Percentiles rank a stretch among this genome's conserved stretches.
phyloP scores from a whole-genome alignment of 768 basidiomycete species.

The Boletellus sp. region DNA sequence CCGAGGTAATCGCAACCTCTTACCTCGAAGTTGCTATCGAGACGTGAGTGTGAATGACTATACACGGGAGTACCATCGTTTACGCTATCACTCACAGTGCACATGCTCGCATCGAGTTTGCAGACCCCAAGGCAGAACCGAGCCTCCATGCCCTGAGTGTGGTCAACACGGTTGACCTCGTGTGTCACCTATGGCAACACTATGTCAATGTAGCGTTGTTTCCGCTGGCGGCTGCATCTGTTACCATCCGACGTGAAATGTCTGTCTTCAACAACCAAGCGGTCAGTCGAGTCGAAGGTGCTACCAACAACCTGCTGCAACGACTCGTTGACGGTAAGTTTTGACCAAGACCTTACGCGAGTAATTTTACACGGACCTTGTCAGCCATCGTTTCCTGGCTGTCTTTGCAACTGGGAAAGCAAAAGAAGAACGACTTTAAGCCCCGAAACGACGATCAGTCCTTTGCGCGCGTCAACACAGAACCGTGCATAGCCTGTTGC shows the following conservation, averaged over 20 bases:
- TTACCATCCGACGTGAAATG: slow-evolving; percentile 91
- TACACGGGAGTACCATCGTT: not conserved
- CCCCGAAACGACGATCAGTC: slow-evolving; percentile 94
- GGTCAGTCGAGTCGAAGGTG: slow-evolving; percentile 79
- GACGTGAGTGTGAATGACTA: slow-evolving; percentile 57
- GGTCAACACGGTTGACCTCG: slow-evolving; percentile 73
- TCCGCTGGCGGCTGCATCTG: slow-evolving; percentile 80
- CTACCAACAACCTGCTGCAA: slow-evolving; percentile 75
- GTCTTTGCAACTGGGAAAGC: slow-evolving; percentile 72
- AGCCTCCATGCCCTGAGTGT: slow-evolving; percentile 63
- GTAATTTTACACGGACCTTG: not conserved
- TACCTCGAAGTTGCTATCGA: slow-evolving; percentile 93
- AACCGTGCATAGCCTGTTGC: slow-evolving; percentile 85
- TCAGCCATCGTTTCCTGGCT: slow-evolving; percentile 75
- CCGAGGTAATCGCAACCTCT: slow-evolving; percentile 76
- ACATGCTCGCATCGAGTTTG: slow-evolving; percentile 62
- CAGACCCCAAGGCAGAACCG: slow-evolving; percentile 79
- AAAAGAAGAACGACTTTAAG: slow-evolving; percentile 96
- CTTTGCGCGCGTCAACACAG: slow-evolving; percentile 91
- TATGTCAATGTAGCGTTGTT: slow-evolving; percentile 89
- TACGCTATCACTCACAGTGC: slow-evolving; percentile 45
- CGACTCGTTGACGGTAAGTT: slow-evolving; percentile 74
- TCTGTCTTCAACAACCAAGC: slow-evolving; percentile 86
- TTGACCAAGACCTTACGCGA: not conserved
- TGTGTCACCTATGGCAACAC: slow-evolving; percentile 96